Evolutionary conservation across 169 alveolate species (phyloP), one percentile per base, ranked within the genome.

Genomic region (Plasmodium blacklocki): DNA sequence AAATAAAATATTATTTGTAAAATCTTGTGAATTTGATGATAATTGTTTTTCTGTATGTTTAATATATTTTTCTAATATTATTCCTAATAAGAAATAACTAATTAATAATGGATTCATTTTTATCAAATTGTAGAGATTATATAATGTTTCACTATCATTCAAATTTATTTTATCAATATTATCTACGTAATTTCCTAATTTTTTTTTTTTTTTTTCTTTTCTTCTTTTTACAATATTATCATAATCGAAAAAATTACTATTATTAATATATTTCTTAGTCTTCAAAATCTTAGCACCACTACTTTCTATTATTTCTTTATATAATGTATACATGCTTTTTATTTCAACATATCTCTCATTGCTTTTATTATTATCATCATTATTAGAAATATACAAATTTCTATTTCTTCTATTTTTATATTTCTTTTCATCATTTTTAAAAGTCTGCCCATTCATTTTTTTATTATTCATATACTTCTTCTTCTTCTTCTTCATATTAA

Each of bases 11-110:
- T 94, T 92, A 49, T 97, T 95, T 14, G 98, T 98, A 29, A 97
- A 88, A 85, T 97, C 98, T 88, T 96, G 98, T n/a, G 98, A 98
- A 23, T 94, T 93, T 6, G 97, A 95, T 1, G 98, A 95, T 32
- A 96, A 89, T 73, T 97, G 98, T 76, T 92, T 63, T 63, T 91
- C 93, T 15, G 97, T 89, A 92, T 97, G 97, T 60, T 95, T 96
- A 89, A 97, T 92, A 12, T 96, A 93, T 29, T 73, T 74, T 6
- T 98, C 98, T 87, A 97, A 94, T 66, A 96, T 93, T 1, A 92
- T 76, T 9, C 94, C 85, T 80, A 94, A 94, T 63, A 97, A 91
- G 78, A 86, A 96, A 47, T 94, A 93, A 67, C 94, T 94, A 18
- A 96, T 97, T 26, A 92, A 97, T 32, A 95, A 88, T 14, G 97